Percentiles rank a stretch among this genome's conserved stretches.
These are phyloP conservation scores for Caryocar brasiliense DNA, from an alignment of 441 rosid genomes.

Conservation along the genomic window DNA sequence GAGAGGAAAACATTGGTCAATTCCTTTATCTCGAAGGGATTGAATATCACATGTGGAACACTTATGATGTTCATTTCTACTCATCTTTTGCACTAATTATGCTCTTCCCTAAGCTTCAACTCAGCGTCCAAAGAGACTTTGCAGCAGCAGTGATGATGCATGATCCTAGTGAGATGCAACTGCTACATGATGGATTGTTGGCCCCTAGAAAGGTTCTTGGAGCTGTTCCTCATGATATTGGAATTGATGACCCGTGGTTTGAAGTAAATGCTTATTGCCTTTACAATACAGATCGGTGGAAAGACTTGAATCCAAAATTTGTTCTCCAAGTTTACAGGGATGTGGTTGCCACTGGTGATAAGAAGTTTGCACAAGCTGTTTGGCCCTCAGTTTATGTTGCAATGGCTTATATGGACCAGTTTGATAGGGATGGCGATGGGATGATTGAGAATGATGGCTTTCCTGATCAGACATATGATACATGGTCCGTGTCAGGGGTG, in stretches of 20 bases:
- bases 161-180: conserved; percentile 57
- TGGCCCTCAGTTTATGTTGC: conserved; percentile 90
- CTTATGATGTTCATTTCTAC: conserved; percentile 89
- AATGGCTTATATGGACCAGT: conserved; percentile 85
- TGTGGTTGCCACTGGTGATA: conserved; percentile 74
- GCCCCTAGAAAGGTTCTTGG: conserved; percentile 71
- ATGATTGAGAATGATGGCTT: conserved; percentile 92
- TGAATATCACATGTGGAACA: conserved; percentile 90
- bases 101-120: conserved; percentile 83
- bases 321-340: conserved; percentile 89
- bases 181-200: conserved; percentile 52
- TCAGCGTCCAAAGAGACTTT: conserved; percentile 83
- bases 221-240: conserved; percentile 88
- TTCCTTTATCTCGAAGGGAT: conserved; percentile 85
- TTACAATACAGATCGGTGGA: conserved; percentile 67
- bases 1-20: conserved; percentile 89
- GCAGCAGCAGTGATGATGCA: conserved; percentile 89
- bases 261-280: conserved; percentile 69
- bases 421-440: conserved; percentile 86
- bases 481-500: conserved; percentile 82
- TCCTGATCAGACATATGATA: conserved; percentile 92
- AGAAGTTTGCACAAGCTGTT: conserved; percentile 59
- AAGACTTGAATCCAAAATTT: conserved; percentile 84
- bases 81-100: conserved; percentile 71
- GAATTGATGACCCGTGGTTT: conserved; percentile 76